Conservation (phyloP, 2,329 filamentous ascomycete genomes). For the Laburnicola sp. region DNA sequence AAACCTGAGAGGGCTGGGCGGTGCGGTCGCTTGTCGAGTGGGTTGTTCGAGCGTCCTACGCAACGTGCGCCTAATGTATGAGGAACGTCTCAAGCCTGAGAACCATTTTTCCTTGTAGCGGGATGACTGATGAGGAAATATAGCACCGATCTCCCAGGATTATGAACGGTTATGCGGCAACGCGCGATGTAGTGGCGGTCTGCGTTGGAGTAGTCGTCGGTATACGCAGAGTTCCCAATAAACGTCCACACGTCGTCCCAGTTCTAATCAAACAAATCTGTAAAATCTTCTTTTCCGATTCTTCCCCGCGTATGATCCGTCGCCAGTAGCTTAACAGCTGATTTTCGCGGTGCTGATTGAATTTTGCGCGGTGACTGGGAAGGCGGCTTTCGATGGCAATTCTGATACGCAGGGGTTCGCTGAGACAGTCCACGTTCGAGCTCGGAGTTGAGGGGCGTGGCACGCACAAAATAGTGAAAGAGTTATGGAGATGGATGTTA, state of each 20-base stretch:
- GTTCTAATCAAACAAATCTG: too few species aligned
- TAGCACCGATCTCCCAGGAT: conserved; percentile 20
- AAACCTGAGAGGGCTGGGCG: conserved; percentile 25
- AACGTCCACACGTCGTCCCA: not conserved
- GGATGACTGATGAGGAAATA: conserved; percentile 22
- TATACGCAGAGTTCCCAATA: not conserved
- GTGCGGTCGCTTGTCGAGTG: conserved; percentile 23
- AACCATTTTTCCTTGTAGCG: conserved; percentile 37
- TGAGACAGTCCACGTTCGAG: conserved; percentile 44
- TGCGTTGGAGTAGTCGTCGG: not conserved
- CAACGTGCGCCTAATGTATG: conserved; percentile 38
- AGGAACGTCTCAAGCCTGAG: conserved; percentile 46
- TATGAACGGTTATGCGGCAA: conserved; percentile 31
- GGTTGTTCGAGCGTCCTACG: conserved; percentile 32
- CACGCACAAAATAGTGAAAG: conserved; percentile 12
- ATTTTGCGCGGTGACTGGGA: not conserved
- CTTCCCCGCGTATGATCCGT: conserved; percentile 1
- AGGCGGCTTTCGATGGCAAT: conserved; percentile 16
- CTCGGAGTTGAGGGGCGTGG: conserved; percentile 11
- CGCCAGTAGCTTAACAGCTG: not conserved
- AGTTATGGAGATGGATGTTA: conserved; percentile 5
- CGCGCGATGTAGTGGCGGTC: conserved; percentile 15
- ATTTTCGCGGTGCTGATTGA: conserved; percentile 1
- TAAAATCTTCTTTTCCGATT: not conserved
- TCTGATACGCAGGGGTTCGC: conserved; percentile 34